phyloP scores from a whole-genome alignment of 352 stramenopile species.

The Phytophthora agathidicida region DNA sequence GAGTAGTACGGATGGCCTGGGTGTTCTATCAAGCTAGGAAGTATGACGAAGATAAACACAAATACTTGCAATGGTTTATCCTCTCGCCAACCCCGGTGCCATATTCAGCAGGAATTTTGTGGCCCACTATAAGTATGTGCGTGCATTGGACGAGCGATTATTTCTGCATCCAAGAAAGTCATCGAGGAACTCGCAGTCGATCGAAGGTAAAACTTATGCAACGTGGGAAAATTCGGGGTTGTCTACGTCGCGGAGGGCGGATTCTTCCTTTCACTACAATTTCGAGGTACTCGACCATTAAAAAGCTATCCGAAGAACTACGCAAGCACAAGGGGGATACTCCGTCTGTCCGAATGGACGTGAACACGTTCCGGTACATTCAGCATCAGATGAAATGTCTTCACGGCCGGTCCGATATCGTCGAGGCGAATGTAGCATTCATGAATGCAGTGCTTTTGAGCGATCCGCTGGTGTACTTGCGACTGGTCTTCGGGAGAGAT shows the following conservation, averaged over 20 bases:
- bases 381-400: conserved; percentile 36
- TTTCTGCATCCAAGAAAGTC: conserved; percentile 24
- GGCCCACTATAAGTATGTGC: conserved; percentile 31
- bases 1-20: background rate
- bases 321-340: conserved; percentile 5
- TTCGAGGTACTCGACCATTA: background rate
- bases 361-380: conserved; percentile 22
- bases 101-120: conserved; percentile 33
- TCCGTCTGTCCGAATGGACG: conserved; percentile 2
- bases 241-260: background rate
- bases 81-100: conserved; percentile 24
- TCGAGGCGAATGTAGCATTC: conserved; percentile 38
- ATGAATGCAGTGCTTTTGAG: conserved; percentile 50
- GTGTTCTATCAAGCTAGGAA: background rate
- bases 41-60: background rate
- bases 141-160: conserved; percentile 35
- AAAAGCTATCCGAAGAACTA: conserved; percentile 3
- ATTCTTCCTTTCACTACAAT: background rate
- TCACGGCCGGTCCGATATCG: conserved; percentile 11
- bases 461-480: conserved; percentile 37
- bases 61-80: conserved; percentile 2
- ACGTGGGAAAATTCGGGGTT: too few relatives aligned
- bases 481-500: background rate
- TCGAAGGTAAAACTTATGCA: background rate
- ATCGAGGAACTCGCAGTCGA: background rate